Evolutionary conservation across 2,329 filamentous ascomycete species (phyloP), one percentile per base, ranked within the genome.

Genomic region (Intubia oerlemansii): DNA sequence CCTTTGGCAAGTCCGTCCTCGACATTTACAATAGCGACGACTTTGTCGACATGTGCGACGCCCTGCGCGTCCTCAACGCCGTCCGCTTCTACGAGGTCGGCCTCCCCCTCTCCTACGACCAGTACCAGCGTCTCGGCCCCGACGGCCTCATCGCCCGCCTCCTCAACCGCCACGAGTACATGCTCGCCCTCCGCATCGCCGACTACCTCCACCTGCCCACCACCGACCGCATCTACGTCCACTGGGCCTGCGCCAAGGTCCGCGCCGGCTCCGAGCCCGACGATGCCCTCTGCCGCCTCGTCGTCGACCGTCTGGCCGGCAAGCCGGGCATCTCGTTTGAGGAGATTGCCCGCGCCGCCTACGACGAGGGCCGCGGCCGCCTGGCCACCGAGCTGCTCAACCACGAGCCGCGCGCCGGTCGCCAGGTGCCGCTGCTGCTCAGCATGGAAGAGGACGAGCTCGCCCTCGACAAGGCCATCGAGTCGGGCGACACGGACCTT

Each of bases 1-100:
- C 85, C 0, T 95, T 93, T 47, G 88, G 88, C 35, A 98, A 98
- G 49, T 95, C 88, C 0, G 88, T 95, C 0, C 62, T 98, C 4
- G 88, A 95, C 42, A 71, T 95, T 10, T 98, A 95, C 52, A 93
- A 88, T 49, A 93, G 84, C 44, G 88, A 98, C 44, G 85, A 98
- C 38, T 98, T 95, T 50, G 88, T 98, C 30, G 85, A 95, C 37
- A 95, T 93, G 74, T 92, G 82, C 40, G 85, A 98, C 49, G 88
- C 75, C 1, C 54, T 98, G 11, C 74, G 88, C 11, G 84, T 98
- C 0, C 59, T 98, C 27, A 95, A 93, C 42, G 85, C 85, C 6
- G 77, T 85, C 10, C 72, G 88, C 29, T 90, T 78, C 48, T 95
- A 88, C 45, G 78, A 90, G 42, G 66, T 95, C 30, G 88, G 88